Evolutionary conservation across 2,329 filamentous ascomycete species (phyloP).

Genomic region (Xylaria multiplex): DNA sequence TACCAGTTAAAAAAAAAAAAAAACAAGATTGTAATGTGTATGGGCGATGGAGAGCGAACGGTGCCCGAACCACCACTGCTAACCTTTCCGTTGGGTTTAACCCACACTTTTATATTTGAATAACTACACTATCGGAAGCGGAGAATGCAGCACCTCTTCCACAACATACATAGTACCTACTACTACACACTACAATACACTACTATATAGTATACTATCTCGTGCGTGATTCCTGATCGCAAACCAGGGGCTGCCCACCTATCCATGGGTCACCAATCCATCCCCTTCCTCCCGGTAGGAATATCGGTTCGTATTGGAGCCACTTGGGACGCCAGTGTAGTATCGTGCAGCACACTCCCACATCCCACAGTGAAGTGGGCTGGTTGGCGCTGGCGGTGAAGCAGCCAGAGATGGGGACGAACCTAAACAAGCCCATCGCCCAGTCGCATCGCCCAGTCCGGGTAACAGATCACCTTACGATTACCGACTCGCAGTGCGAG

Average conservation of each 20-base stretch:
- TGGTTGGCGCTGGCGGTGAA: slow-evolving; percentile 24
- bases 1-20: not conserved
- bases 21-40: not conserved
- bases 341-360: slow-evolving; percentile 26
- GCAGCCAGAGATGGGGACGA: slow-evolving; percentile 14
- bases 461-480: slow-evolving; percentile 14
- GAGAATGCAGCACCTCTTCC: slow-evolving; percentile 11
- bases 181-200: too few relatives aligned
- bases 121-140: slow-evolving; percentile 5
- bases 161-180: slow-evolving; percentile 6
- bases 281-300: slow-evolving; percentile 28
- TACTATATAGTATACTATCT: too few relatives aligned
- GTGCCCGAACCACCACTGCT: slow-evolving; percentile 12
- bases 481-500: slow-evolving; percentile 30
- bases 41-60: slow-evolving; percentile 1
- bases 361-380: slow-evolving; percentile 17
- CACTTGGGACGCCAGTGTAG: slow-evolving; percentile 31
- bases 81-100: not conserved
- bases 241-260: slow-evolving; percentile 29
- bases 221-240: slow-evolving; percentile 29
- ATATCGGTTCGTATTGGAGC: slow-evolving; percentile 38
- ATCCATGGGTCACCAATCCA: slow-evolving; percentile 28
- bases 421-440: slow-evolving; percentile 3
- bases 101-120: slow-evolving; percentile 3
- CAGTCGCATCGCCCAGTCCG: slow-evolving; percentile 6